Evolutionary conservation across 495 filamentous ascomycete genomes (phyloP).

Genomic region (Podospora bellae-mahoneyi): DNA sequence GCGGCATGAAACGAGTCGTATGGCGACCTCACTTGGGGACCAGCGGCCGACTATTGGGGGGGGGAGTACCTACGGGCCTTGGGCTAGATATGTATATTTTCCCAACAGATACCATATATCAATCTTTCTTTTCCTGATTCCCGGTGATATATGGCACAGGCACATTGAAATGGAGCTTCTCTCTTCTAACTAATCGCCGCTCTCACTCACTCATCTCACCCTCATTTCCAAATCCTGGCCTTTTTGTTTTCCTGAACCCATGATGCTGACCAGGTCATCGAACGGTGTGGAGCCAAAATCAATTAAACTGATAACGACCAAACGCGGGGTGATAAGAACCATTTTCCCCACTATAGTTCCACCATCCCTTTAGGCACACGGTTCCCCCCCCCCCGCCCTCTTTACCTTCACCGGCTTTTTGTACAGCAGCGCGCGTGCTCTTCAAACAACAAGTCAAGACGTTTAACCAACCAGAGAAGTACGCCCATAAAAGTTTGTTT

Average conservation of each 20-base stretch:
- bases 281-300: neutral
- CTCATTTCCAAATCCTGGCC: neutral
- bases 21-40: neutral
- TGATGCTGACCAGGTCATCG: neutral
- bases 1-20: neutral
- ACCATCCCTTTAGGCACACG: neutral
- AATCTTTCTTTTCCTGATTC: neutral
- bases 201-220: neutral
- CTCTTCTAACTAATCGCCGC: too few relatives aligned
- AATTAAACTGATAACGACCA: neutral
- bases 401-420: neutral
- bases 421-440: neutral
- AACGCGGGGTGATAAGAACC: slow-evolving; percentile 19
- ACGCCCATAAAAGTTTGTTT: neutral
- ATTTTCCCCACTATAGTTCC: neutral
- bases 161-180: too few relatives aligned
- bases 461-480: neutral
- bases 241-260: neutral
- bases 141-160: too few relatives aligned
- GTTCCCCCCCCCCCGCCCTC: too few relatives aligned
- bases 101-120: neutral
- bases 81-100: neutral
- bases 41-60: neutral
- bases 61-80: neutral
- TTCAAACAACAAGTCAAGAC: neutral